These are phyloP conservation scores for Ilyonectria robusta DNA, from an alignment of 2,329 filamentous ascomycete genomes.

Conservation along the genomic window DNA sequence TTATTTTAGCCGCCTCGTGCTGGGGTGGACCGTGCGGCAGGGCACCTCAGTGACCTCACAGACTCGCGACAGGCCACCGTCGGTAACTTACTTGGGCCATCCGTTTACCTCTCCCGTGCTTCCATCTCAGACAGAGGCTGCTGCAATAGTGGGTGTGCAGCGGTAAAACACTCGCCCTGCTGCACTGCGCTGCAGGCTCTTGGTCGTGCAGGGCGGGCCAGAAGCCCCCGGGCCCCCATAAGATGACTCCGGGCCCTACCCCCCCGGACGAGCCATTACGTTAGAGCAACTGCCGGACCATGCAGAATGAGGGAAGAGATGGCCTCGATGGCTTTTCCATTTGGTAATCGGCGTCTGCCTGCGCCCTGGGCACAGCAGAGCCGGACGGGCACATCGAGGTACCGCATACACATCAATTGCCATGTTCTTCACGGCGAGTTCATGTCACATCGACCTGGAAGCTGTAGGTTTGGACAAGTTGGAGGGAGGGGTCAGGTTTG, in stretches of 20 bases:
- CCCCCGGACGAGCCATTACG: conserved; percentile 48
- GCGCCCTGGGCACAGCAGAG: conserved; percentile 36
- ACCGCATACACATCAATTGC: conserved; percentile 25
- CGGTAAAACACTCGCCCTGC: not conserved
- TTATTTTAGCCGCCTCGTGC: conserved; percentile 42
- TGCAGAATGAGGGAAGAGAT: conserved; percentile 50
- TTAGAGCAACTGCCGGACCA: conserved; percentile 50
- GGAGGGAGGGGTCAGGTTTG: conserved; percentile 7
- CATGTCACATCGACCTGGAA: conserved; percentile 21
- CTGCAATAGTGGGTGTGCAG: conserved; percentile 2
- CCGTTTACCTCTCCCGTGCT: not conserved
- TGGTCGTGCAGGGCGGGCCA: conserved; percentile 5
- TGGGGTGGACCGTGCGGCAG: conserved; percentile 26
- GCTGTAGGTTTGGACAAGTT: conserved; percentile 10
- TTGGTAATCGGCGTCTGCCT: conserved; percentile 49
- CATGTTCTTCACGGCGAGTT: not conserved
- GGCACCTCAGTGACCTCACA: not conserved
- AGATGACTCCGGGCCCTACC: conserved; percentile 9
- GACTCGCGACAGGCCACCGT: not conserved
- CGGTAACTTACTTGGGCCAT: conserved; percentile 1
- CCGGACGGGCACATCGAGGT: conserved; percentile 27
- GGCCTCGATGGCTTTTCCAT: conserved; percentile 44
- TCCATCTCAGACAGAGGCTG: not conserved
- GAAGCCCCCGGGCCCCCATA: conserved; percentile 1
- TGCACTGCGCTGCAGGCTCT: not conserved